phyloP scores from a whole-genome alignment of 768 basidiomycete species.

The Boletellus ananas region DNA sequence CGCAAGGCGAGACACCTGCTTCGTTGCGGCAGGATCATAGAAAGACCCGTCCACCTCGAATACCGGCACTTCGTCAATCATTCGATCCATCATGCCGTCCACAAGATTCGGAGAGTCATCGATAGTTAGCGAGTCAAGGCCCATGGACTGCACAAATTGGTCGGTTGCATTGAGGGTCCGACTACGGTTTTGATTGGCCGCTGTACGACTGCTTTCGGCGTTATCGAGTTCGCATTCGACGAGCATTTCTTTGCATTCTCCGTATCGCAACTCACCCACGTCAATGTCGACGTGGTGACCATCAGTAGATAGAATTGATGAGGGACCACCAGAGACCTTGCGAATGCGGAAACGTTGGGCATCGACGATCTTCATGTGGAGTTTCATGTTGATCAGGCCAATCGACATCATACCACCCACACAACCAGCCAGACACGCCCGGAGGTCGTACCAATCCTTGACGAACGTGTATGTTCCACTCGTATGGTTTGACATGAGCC shows the following conservation, averaged over 20 bases:
- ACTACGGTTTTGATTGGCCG: slow-evolving; percentile 7
- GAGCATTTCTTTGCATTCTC: slow-evolving; percentile 97
- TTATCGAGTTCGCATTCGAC: slow-evolving; percentile 90
- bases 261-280: slow-evolving; percentile 88
- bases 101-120: slow-evolving; percentile 69
- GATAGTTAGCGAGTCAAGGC: slow-evolving; percentile 68
- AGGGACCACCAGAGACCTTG: slow-evolving; percentile 89
- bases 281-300: slow-evolving; percentile 96
- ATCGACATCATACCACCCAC: slow-evolving; percentile 97
- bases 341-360: slow-evolving; percentile 86
- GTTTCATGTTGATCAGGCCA: slow-evolving; percentile 86
- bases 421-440: slow-evolving; percentile 88
- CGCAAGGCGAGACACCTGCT: slow-evolving; percentile 83
- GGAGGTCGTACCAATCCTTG: slow-evolving; percentile 95
- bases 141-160: slow-evolving; percentile 83
- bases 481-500: slow-evolving; percentile 99
- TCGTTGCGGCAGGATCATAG: slow-evolving; percentile 83
- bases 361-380: slow-evolving; percentile 93
- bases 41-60: slow-evolving; percentile 95
- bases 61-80: slow-evolving; percentile 97
- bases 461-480: slow-evolving; percentile 97
- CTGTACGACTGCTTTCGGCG: slow-evolving; percentile 39
- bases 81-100: slow-evolving; percentile 91
- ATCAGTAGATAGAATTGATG: slow-evolving; percentile 83
- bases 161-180: slow-evolving; percentile 75